Evolutionary conservation across 768 basidiomycete genomes (phyloP), one percentile per base, ranked within the genome.

Genomic region (Ramaria sp.): DNA sequence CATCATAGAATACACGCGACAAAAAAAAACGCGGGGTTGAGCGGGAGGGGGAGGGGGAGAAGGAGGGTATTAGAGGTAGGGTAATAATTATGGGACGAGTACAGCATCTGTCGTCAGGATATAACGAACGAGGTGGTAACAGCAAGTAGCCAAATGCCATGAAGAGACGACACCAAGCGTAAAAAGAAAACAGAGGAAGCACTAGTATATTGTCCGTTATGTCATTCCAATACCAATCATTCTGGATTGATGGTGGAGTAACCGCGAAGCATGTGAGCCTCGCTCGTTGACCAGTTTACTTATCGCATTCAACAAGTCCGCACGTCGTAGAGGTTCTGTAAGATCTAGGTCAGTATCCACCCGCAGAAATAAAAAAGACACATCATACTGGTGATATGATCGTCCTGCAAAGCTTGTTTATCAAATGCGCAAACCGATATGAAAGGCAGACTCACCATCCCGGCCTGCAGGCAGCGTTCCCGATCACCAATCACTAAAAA

Each of bases 401-500:
- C 85, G 63, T 87, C 84, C 71, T 71, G 32, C 32, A 44, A 30
- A 1, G 18, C n/a, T 37, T 43, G 22, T 45, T 22, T 5, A 44
- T 47, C 16, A 39, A 45, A 32, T n/a, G 15, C 34, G 10, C n/a
- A n/a, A 20, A 48, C 13, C 50, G 18, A 22, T 3, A 24, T 39
- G 20, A 22, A 32, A 52, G n/a, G 43, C 24, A 27, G 16, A 24
- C 15, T 34, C 32, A 61, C 55, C 83, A 84, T 83, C 53, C 83
- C 83, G n/a, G 83, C 84, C 64, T 83, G 77, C 63, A 85, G 67
- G 63, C 82, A 87, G 57, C 84, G 73, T 63, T 87, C 85, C 44
- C 84, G 74, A 61, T 86, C 85, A 61, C 92, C 92, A 61, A 93
- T 90, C 92, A 94, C 88, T 91, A 50, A 8, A 56, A 57, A 63